Conservation (phyloP, 225 moss, liverwort and hornwort species). For the Climacium dendroides region DNA sequence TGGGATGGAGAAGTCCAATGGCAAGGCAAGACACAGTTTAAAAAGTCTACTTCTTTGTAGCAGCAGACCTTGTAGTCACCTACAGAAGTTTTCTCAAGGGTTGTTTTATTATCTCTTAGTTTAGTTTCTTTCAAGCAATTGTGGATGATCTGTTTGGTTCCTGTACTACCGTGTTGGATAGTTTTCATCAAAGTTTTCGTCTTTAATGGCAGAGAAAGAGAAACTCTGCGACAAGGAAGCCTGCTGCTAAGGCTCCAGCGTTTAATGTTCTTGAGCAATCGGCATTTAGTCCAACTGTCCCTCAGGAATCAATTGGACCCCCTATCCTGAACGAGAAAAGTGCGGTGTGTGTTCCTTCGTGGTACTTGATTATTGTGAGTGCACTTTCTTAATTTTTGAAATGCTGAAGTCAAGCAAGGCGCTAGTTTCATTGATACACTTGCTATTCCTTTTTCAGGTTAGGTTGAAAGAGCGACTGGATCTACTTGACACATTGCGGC, state of each 20-base stretch:
- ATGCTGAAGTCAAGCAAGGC: not conserved
- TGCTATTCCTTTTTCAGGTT: constrained; percentile 7
- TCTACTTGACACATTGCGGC: constrained; percentile 56
- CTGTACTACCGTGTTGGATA: not conserved
- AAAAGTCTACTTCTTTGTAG: not conserved
- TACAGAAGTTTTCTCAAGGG: not conserved
- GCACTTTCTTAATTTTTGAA: not conserved
- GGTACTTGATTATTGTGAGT: not conserved
- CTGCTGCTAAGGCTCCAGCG: constrained; percentile 24
- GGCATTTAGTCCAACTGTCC: constrained; percentile 29
- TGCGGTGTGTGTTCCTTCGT: constrained; percentile 25
- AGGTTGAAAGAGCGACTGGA: constrained; percentile 69
- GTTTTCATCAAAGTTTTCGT: not conserved
- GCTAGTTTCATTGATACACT: not conserved
- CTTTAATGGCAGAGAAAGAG: constrained; percentile 34
- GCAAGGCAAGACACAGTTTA: constrained; percentile 21
- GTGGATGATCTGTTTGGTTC: not conserved
- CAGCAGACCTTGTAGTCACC: not conserved
- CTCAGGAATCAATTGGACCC: constrained; percentile 54
- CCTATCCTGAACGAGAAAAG: constrained; percentile 46
- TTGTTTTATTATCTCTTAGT: not conserved
- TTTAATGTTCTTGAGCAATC: constrained; percentile 42
- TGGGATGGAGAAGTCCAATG: constrained; percentile 31
- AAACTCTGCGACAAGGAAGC: constrained; percentile 17
- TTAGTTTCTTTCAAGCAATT: not conserved